Conservation (phyloP, 2,329 filamentous ascomycete species). For the Beauveria bassiana region DNA sequence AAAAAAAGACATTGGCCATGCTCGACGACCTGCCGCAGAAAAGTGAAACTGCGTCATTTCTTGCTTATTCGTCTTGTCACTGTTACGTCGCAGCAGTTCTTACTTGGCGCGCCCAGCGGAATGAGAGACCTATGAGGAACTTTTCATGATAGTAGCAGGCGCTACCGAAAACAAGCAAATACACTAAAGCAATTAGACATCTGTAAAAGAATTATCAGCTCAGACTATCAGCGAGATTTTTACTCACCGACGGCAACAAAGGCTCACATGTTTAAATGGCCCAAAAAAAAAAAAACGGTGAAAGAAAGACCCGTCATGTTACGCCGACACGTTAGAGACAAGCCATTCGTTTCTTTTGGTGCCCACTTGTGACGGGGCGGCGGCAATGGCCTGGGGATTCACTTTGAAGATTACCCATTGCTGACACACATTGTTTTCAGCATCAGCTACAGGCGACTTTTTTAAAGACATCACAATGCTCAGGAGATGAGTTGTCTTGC, state of each 20-base stretch:
- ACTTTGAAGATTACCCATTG: no score
- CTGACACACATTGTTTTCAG: no score
- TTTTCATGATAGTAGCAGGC: neutral
- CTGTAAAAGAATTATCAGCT: neutral
- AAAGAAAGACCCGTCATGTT: neutral
- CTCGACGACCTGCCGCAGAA: neutral
- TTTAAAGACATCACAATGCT: no score
- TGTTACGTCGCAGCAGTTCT: neutral
- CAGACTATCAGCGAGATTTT: neutral
- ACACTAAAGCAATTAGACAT: neutral
- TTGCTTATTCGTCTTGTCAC: neutral
- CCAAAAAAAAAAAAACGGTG: neutral
- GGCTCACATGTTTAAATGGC: neutral
- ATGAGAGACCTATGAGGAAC: neutral
- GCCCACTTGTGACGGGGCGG: neutral
- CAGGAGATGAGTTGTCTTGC: neutral
- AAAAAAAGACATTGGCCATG: neutral
- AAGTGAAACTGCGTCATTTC: neutral
- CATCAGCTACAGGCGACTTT: no score
- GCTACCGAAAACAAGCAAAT: neutral
- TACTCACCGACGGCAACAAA: neutral
- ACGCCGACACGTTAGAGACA: slow-evolving; percentile 2
- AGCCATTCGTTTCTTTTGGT: neutral
- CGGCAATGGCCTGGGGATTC: no score
- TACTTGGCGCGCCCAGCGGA: neutral